Evolutionary conservation across 768 basidiomycete genomes (phyloP).

Genomic region (Collybiopsis luxurians): DNA sequence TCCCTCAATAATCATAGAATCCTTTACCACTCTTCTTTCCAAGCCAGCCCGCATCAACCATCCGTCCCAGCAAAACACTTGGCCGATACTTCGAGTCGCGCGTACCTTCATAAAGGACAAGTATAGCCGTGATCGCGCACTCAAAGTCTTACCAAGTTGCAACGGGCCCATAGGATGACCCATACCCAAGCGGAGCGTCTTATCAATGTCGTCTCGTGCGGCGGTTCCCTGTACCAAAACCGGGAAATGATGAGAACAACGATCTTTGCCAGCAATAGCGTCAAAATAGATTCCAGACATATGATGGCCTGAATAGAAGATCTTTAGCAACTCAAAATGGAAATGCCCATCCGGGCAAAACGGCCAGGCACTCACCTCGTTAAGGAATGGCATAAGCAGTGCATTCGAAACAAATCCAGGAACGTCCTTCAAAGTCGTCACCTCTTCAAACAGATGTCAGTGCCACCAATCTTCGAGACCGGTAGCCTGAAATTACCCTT

Average conservation of each 20-base stretch:
- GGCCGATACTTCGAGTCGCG: constrained; percentile 96
- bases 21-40: constrained; percentile 93
- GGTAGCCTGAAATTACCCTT: constrained; percentile 60
- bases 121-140: no score
- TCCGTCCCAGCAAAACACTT: constrained; percentile 82
- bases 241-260: background rate
- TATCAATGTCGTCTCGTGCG: constrained; percentile 93
- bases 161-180: constrained; percentile 94
- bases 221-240: constrained; percentile 82
- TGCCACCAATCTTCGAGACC: no score
- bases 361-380: constrained; percentile 76
- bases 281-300: constrained; percentile 74
- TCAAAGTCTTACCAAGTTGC: constrained; percentile 67
- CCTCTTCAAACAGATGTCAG: constrained; percentile 49
- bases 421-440: constrained; percentile 86
- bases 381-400: constrained; percentile 95
- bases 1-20: constrained; percentile 77
- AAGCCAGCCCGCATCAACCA: constrained; percentile 96
- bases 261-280: background rate
- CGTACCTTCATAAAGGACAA: constrained; percentile 83
- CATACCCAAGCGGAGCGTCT: constrained; percentile 91
- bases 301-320: constrained; percentile 70
- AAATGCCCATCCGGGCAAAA: no score
- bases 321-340: background rate
- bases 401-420: constrained; percentile 97